A percentile compares a stretch with the other conserved stretches of the same genome.
Conservation (phyloP, 345 rosid species). For the Camelina neglecta region DNA sequence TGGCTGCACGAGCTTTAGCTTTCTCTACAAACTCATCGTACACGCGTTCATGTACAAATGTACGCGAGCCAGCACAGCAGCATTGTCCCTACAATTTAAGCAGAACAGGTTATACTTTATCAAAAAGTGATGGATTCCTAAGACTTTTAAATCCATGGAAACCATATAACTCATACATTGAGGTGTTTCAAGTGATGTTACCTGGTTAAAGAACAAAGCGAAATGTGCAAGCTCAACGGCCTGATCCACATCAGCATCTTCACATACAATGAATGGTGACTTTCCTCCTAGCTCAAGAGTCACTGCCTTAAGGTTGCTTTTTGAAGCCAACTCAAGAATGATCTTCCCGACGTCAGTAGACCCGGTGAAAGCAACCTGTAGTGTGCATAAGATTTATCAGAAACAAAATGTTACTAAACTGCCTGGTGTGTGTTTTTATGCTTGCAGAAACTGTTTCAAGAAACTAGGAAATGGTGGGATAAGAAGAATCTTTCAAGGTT, state of each 20-base stretch:
- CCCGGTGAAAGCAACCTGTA: conserved; percentile 93
- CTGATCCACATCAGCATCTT: conserved; percentile 89
- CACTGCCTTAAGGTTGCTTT: conserved; percentile 88
- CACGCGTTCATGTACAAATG: conserved; percentile 79
- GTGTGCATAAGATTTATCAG: conserved; percentile 29
- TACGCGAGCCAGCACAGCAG: conserved; percentile 96
- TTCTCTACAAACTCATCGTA: conserved; percentile 91
- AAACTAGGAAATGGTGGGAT: background rate
- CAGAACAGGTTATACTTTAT: background rate
- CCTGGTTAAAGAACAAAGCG: conserved; percentile 97
- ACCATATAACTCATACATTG: background rate
- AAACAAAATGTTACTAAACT: conserved; percentile 4
- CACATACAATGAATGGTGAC: conserved; percentile 93
- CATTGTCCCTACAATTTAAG: conserved; percentile 78
- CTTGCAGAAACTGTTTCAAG: background rate
- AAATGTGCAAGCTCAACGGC: conserved; percentile 86
- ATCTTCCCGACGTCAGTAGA: conserved; percentile 79
- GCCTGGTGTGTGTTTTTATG: background rate
- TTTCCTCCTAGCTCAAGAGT: conserved; percentile 98
- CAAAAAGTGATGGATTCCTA: background rate
- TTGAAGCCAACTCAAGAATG: conserved; percentile 71
- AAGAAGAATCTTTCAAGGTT: conserved; percentile 1
- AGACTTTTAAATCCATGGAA: background rate
- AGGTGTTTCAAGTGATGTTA: conserved; percentile 25
- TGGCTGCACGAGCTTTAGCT: conserved; percentile 74